phyloP scores from a whole-genome alignment of 768 basidiomycete species.

The Rubroboletus satanas region DNA sequence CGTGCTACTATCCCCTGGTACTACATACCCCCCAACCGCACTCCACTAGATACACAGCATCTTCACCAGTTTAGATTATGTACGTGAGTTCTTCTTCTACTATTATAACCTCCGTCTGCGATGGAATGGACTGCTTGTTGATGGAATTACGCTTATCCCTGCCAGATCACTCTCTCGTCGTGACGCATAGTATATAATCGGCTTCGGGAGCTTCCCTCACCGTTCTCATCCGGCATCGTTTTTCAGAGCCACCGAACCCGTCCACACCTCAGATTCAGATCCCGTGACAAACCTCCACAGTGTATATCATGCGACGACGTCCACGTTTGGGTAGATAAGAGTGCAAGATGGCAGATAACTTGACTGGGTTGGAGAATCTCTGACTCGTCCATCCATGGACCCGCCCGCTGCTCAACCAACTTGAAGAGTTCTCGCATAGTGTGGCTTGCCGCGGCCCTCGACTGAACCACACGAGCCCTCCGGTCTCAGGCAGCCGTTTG shows the following conservation, averaged over 20 bases:
- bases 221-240: no score
- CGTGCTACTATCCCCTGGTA: no score
- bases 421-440: background rate
- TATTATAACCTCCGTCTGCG: no score
- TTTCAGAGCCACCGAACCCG: background rate
- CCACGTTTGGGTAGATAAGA: background rate
- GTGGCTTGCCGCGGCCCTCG: background rate
- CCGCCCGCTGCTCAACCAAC: background rate
- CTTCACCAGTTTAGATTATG: no score
- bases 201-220: no score
- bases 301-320: constrained; percentile 1
- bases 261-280: background rate
- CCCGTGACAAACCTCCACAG: background rate
- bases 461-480: background rate
- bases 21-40: no score
- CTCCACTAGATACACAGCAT: no score
- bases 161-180: no score
- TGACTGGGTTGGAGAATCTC: background rate
- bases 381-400: constrained; percentile 14
- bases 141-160: no score
- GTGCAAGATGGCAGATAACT: constrained; percentile 2
- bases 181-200: no score
- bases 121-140: no score
- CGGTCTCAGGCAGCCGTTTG: background rate
- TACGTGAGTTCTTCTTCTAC: no score